Evolutionary conservation across 495 filamentous ascomycete species (phyloP).

Genomic region (Mytilinidion resinicola): DNA sequence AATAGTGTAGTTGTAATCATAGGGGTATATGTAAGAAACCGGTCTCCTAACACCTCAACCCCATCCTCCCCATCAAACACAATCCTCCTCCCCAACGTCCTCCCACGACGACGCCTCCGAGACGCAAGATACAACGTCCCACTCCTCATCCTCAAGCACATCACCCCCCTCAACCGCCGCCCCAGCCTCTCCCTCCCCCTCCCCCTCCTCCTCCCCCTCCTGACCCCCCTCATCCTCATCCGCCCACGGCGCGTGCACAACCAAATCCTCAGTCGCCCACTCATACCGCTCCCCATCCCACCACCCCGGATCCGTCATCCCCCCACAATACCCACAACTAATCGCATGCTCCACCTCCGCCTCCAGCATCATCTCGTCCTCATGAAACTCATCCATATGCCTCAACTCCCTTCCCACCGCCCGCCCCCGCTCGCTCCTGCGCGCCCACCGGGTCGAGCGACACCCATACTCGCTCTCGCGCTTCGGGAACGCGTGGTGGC

Average conservation of each 20-base stretch:
- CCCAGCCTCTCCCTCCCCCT: neutral
- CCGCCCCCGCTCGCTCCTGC: no score
- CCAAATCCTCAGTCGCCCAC: neutral
- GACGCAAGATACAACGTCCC: neutral
- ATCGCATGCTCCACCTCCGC: no score
- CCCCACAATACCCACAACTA: neutral
- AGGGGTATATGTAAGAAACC: no score
- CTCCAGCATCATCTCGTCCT: no score
- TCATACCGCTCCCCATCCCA: neutral
- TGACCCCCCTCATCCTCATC: neutral
- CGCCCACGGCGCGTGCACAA: neutral
- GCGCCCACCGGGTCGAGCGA: no score
- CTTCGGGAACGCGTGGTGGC: neutral
- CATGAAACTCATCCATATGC: no score
- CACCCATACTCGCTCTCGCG: no score
- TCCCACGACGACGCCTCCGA: neutral
- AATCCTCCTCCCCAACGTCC: neutral
- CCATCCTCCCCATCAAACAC: neutral
- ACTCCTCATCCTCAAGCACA: neutral
- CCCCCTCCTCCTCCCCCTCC: neutral
- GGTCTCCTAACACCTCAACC: no score
- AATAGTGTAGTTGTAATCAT: no score
- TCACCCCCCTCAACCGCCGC: neutral
- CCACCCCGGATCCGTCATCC: neutral
- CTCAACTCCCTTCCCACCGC: no score